Conservation (phyloP, 805 yeast species). For the Lipomyces yamadae region DNA sequence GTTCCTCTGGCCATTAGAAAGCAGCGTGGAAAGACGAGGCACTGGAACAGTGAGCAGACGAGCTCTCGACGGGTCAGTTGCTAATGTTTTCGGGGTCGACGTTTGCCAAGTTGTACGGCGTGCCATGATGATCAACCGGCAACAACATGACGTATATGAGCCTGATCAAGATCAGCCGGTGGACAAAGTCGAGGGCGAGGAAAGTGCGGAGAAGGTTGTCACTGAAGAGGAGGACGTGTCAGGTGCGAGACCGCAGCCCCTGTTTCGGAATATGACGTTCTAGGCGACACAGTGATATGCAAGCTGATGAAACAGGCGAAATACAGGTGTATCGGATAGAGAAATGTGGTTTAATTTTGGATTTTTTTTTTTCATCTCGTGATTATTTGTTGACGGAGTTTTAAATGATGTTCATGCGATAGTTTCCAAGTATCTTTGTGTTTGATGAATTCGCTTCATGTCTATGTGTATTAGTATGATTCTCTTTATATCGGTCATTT, state of each 20-base stretch:
- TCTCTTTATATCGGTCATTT: background rate
- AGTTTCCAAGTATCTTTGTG: background rate
- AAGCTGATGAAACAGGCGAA: background rate
- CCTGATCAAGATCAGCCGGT: background rate
- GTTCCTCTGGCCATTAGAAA: conserved; percentile 21
- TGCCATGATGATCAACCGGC: conserved; percentile 43
- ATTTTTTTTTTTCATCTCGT: conserved; percentile 1
- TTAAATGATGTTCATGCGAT: background rate
- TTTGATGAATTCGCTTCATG: background rate
- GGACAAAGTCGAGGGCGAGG: background rate
- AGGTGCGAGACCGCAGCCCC: conserved; percentile 14
- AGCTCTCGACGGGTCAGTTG: conserved; percentile 42
- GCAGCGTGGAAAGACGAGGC: conserved; percentile 28
- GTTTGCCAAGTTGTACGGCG: conserved; percentile 55
- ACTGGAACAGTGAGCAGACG: conserved; percentile 15
- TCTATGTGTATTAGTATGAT: conserved; percentile 2
- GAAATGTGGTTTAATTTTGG: conserved; percentile 8
- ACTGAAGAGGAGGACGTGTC: conserved; percentile 1
- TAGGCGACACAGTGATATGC: background rate
- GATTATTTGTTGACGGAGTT: conserved; percentile 8
- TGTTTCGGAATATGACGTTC: conserved; percentile 32
- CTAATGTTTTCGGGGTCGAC: conserved; percentile 64
- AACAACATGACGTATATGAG: conserved; percentile 6
- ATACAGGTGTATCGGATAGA: conserved; percentile 3
- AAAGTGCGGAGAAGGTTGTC: conserved; percentile 3